Evolutionary conservation across 2,329 filamentous ascomycete species (phyloP).

Genomic region (Pestalotiopsis sp.): DNA sequence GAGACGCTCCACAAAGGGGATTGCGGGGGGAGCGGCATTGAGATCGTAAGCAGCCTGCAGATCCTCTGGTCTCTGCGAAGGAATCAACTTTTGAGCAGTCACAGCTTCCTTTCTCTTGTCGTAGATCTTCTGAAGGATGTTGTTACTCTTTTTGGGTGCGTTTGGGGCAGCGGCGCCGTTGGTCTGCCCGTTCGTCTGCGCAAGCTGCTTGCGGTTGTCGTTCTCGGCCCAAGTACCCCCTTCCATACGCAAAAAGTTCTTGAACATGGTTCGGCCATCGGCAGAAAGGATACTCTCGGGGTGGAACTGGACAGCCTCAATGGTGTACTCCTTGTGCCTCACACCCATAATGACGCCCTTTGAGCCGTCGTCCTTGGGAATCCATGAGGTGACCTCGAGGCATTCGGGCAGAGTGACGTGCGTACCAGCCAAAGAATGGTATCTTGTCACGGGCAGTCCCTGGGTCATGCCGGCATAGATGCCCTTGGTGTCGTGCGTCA

Average conservation of each 20-base stretch:
- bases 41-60: constrained; percentile 86
- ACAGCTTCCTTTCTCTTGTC: constrained; percentile 77
- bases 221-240: constrained; percentile 93
- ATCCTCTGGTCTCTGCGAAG: constrained; percentile 81
- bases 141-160: constrained; percentile 64
- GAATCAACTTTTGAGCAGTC: constrained; percentile 78
- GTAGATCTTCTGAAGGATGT: constrained; percentile 92
- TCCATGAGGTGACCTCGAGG: constrained; percentile 90
- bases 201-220: constrained; percentile 54
- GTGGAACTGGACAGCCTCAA: constrained; percentile 98
- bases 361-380: constrained; percentile 72
- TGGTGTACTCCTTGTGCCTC: constrained; percentile 83
- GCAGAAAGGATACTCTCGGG: constrained; percentile 96
- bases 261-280: constrained; percentile 85
- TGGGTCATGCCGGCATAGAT: constrained; percentile 83
- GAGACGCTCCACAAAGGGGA: constrained; percentile 79
- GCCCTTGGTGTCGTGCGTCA: constrained; percentile 89
- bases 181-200: constrained; percentile 29
- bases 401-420: constrained; percentile 83
- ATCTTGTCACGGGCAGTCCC: constrained; percentile 85
- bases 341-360: constrained; percentile 96
- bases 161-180: constrained; percentile 31
- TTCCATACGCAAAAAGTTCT: constrained; percentile 86
- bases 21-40: constrained; percentile 79
- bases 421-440: constrained; percentile 94